Evolutionary conservation across 2,329 filamentous ascomycete species (phyloP), one percentile per base, ranked within the genome.

Genomic region (Aspergillus novoparasiticus): DNA sequence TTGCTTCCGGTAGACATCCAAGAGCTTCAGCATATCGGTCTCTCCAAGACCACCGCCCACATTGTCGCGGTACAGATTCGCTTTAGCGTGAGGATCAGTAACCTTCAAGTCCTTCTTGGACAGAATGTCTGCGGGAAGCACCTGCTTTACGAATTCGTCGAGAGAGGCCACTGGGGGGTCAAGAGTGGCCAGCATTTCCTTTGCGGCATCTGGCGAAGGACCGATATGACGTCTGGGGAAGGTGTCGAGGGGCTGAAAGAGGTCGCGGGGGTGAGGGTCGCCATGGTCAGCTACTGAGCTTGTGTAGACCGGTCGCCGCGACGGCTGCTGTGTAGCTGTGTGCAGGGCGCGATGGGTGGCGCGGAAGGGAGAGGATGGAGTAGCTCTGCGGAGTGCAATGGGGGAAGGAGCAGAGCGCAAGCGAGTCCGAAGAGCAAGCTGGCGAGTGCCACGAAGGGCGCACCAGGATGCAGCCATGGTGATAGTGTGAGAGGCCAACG

Each of bases 231-330:
- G 88, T 63, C 90, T 86, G 60, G 90, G 84, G 73, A 97, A 96
- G 46, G 87, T 83, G 73, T 85, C 83, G 50, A 84, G 75, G 54
- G 83, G 82, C 43, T 80, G 79, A 66, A 82, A 80, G 50, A 79
- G 66, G 60, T 81, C 77, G 53, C 72, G 71, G 23, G 76, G 76
- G 55, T 77, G 73, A 19, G 75, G 73, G 26, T 73, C 74, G 30
- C 76, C 94, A 79, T 98, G 94, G 69, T 96, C 93, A 8, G 93
- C 95, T 6, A 94, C 90, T 0, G 94, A 97, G 77, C 91, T 97
- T 75, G 91, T 93, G 78, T 97, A 92, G 23, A 99, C 94, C 39
- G 70, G 68, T 41, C 78, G 75, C 54, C 69, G 73, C 8, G 71
- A 55, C 8, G 70, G 64, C 46, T 71, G 68, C 36, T 74, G 67